Evolutionary conservation across 2,329 filamentous ascomycete species (phyloP).

Genomic region (Sporothrix curviconia): DNA sequence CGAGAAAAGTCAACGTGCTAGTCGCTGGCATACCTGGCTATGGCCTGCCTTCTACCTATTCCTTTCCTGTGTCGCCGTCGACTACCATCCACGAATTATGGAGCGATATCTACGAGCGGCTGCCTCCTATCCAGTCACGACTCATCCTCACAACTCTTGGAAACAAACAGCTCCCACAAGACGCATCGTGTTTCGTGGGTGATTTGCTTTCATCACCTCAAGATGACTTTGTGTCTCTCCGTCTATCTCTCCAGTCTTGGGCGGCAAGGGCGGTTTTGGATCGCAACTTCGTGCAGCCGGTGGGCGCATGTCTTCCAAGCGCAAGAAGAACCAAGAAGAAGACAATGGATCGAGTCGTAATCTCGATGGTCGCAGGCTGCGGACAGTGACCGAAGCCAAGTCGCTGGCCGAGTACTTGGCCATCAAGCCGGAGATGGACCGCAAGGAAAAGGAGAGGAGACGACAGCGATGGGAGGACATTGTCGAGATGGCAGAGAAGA

Average conservation of each 20-base stretch:
- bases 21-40: slow-evolving; percentile 79
- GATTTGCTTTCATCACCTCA: slow-evolving; percentile 50
- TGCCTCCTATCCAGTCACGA: slow-evolving; percentile 51
- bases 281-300: slow-evolving; percentile 94
- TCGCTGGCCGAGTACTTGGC: slow-evolving; percentile 89
- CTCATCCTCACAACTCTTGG: slow-evolving; percentile 77
- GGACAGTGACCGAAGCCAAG: slow-evolving; percentile 93
- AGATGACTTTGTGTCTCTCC: slow-evolving; percentile 73
- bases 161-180: slow-evolving; percentile 60
- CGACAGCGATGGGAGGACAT: slow-evolving; percentile 82
- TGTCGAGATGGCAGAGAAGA: slow-evolving; percentile 74
- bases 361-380: slow-evolving; percentile 78
- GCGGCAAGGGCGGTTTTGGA: slow-evolving; percentile 96
- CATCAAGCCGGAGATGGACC: slow-evolving; percentile 95
- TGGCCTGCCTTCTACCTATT: slow-evolving; percentile 73
- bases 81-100: slow-evolving; percentile 64
- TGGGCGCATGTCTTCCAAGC: slow-evolving; percentile 91
- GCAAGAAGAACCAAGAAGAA: slow-evolving; percentile 77
- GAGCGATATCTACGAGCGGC: slow-evolving; percentile 52
- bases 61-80: slow-evolving; percentile 62
- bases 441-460: slow-evolving; percentile 82
- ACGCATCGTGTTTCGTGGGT: slow-evolving; percentile 50
- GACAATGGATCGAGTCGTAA: slow-evolving; percentile 89
- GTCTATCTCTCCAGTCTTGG: slow-evolving; percentile 73
- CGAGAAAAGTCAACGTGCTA: slow-evolving; percentile 61